phyloP scores from a whole-genome alignment of 2,329 filamentous ascomycete genomes.

The Elsinoe batatas region DNA sequence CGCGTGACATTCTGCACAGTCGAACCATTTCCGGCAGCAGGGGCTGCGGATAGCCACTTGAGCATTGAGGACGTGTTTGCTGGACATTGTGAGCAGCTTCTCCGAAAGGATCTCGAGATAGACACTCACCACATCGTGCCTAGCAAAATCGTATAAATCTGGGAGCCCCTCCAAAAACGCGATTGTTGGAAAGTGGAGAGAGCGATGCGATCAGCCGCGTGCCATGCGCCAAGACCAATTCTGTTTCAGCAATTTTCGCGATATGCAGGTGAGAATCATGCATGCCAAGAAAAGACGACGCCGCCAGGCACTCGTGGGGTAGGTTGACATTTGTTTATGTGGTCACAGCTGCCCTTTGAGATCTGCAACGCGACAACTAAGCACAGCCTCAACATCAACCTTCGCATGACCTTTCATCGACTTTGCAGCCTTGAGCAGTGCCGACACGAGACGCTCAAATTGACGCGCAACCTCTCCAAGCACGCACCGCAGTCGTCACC shows the following conservation, averaged over 20 bases:
- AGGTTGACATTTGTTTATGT: background rate
- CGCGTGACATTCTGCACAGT: slow-evolving; percentile 88
- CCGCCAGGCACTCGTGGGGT: slow-evolving; percentile 8
- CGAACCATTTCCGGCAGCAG: slow-evolving; percentile 98
- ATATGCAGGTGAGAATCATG: background rate
- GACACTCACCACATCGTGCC: slow-evolving; percentile 24
- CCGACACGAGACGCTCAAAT: background rate
- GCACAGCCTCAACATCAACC: background rate
- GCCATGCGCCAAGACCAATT: too few relatives aligned
- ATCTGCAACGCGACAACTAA: background rate
- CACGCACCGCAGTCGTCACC: background rate
- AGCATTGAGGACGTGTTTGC: slow-evolving; percentile 97
- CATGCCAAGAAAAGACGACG: background rate
- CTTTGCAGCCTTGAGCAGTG: background rate
- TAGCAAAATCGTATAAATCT: background rate
- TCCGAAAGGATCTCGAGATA: background rate
- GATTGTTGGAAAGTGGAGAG: background rate
- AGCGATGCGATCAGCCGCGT: background rate
- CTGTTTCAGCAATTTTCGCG: background rate
- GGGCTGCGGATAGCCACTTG: slow-evolving; percentile 93
- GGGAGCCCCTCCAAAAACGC: background rate
- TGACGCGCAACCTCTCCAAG: slow-evolving; percentile 1
- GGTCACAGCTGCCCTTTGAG: background rate
- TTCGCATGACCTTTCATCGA: background rate
- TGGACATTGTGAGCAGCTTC: slow-evolving; percentile 29